Evolutionary conservation across 352 stramenopile genomes (phyloP).

Genomic region (Phytophthora pisi): DNA sequence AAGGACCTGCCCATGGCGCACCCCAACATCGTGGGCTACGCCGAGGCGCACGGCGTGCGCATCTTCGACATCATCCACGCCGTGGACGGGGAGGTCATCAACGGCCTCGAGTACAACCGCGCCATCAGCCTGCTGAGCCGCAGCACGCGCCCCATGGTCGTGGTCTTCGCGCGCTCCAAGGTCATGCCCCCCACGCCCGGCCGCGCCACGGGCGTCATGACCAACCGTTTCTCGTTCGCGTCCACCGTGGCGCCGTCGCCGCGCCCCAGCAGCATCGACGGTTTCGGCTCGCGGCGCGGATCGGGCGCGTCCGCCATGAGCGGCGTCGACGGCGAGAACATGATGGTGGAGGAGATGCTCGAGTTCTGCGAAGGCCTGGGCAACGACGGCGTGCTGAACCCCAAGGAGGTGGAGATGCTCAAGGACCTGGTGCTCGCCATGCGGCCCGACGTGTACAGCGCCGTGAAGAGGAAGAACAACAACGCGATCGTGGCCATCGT

Average conservation of each 20-base stretch:
- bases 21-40: slow-evolving; percentile 85
- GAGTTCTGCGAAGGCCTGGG: slow-evolving; percentile 80
- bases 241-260: slow-evolving; percentile 75
- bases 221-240: slow-evolving; percentile 74
- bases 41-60: slow-evolving; percentile 81
- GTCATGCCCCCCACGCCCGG: slow-evolving; percentile 62
- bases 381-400: slow-evolving; percentile 54
- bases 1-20: slow-evolving; percentile 84
- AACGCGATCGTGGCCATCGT: slow-evolving; percentile 86
- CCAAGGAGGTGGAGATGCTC: slow-evolving; percentile 72
- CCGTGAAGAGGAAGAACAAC: slow-evolving; percentile 81
- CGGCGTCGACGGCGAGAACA: slow-evolving; percentile 58
- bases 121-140: slow-evolving; percentile 80
- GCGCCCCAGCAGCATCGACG: slow-evolving; percentile 38
- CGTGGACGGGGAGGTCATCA: slow-evolving; percentile 78
- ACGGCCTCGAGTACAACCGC: slow-evolving; percentile 82
- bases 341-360: slow-evolving; percentile 85
- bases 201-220: slow-evolving; percentile 55
- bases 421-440: slow-evolving; percentile 83
- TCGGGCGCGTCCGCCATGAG: slow-evolving; percentile 55
- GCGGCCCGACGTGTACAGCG: slow-evolving; percentile 74
- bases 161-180: slow-evolving; percentile 81
- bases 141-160: slow-evolving; percentile 68
- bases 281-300: slow-evolving; percentile 44
- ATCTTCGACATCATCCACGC: slow-evolving; percentile 83